Evolutionary conservation across 1,139 yeast species (phyloP).

Genomic region (Hyphopichia khmerensis): DNA sequence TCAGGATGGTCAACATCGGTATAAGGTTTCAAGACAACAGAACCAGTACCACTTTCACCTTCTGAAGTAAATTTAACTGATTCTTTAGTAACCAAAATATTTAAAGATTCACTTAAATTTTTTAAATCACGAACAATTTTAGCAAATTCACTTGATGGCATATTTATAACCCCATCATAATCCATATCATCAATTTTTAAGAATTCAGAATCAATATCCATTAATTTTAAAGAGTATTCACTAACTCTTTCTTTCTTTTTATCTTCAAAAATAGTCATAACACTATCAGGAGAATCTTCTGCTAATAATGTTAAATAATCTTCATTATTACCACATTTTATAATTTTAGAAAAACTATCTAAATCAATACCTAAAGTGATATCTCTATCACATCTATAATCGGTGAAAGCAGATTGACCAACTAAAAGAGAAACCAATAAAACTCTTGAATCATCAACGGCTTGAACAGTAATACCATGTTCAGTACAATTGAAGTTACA

Average conservation of each 20-base stretch:
- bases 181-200: conserved; percentile 93
- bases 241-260: conserved; percentile 86
- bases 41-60: conserved; percentile 91
- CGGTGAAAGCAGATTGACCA: conserved; percentile 87
- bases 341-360: conserved; percentile 79
- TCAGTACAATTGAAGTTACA: conserved; percentile 97
- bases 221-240: conserved; percentile 86
- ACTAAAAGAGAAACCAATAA: conserved; percentile 84
- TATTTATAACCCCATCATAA: conserved; percentile 78
- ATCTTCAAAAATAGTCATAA: conserved; percentile 86
- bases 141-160: conserved; percentile 88
- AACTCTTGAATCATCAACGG: conserved; percentile 97
- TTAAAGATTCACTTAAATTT: conserved; percentile 83
- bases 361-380: conserved; percentile 90
- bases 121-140: conserved; percentile 87
- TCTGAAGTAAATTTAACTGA: conserved; percentile 87
- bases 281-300: conserved; percentile 85
- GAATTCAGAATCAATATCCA: conserved; percentile 96
- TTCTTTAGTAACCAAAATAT: conserved; percentile 85
- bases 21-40: conserved; percentile 81
- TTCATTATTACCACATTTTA: conserved; percentile 87
- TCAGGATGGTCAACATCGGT: conserved; percentile 81
- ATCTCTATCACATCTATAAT: conserved; percentile 94
- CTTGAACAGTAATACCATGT: conserved; percentile 93
- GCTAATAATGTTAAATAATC: conserved; percentile 88